These are phyloP conservation scores for Verticillium isaacii DNA, from an alignment of 2,329 filamentous ascomycete genomes.

Conservation along the genomic window DNA sequence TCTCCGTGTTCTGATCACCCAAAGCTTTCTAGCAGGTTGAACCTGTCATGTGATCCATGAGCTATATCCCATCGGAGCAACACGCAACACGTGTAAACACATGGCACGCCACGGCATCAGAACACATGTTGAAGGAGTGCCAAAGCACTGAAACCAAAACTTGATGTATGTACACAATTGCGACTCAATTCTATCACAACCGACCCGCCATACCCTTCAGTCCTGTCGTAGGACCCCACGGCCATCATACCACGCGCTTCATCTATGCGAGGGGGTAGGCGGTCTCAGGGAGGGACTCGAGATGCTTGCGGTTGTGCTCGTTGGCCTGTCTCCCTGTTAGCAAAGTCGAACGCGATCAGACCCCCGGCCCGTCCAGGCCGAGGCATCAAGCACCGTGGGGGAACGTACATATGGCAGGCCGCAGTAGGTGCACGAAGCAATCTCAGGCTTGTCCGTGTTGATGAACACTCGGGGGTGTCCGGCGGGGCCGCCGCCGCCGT, in stretches of 20 bases:
- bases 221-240: neutral
- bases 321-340: constrained; percentile 59
- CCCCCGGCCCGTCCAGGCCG: neutral
- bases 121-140: neutral
- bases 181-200: constrained; percentile 1
- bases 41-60: too few species aligned
- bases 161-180: constrained; percentile 13
- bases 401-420: constrained; percentile 81
- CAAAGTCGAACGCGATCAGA: neutral
- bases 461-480: constrained; percentile 95
- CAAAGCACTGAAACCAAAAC: constrained; percentile 7
- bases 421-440: constrained; percentile 86
- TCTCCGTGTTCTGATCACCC: too few species aligned
- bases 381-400: neutral
- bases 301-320: constrained; percentile 78
- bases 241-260: constrained; percentile 13
- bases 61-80: neutral
- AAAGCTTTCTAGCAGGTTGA: too few species aligned
- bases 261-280: constrained; percentile 68
- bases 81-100: neutral
- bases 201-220: neutral
- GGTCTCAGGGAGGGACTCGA: constrained; percentile 75
- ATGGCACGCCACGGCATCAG: neutral
- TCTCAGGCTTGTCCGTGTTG: constrained; percentile 96
- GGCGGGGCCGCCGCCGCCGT: constrained; percentile 84